phyloP scores from a whole-genome alignment of 805 yeast species.

The Teunomyces pallodes region DNA sequence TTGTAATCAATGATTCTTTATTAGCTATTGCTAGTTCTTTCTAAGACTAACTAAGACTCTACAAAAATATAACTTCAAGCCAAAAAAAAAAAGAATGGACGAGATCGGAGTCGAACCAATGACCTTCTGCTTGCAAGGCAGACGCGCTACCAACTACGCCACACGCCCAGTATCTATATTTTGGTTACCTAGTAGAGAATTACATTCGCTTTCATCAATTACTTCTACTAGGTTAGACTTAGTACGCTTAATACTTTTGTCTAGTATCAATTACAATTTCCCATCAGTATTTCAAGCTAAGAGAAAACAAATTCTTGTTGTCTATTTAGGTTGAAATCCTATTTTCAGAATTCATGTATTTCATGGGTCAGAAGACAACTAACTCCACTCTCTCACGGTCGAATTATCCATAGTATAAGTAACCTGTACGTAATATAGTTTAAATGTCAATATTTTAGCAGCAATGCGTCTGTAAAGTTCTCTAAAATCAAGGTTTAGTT shows the following conservation, averaged over 20 bases:
- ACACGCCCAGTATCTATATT: constrained; percentile 52
- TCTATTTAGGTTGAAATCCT: too few relatives aligned
- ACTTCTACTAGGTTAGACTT: background rate
- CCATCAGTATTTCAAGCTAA: too few relatives aligned
- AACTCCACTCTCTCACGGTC: too few relatives aligned
- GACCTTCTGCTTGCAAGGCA: constrained; percentile 79
- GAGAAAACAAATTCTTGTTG: too few relatives aligned
- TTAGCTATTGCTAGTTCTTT: too few relatives aligned
- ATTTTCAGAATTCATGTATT: too few relatives aligned
- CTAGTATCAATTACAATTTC: too few relatives aligned
- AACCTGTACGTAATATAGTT: too few relatives aligned
- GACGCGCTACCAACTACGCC: constrained; percentile 84
- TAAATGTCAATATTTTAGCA: too few relatives aligned
- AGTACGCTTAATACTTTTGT: background rate
- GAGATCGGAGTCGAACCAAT: constrained; percentile 75
- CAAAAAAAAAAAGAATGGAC: constrained; percentile 45
- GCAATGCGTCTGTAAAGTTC: background rate
- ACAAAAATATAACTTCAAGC: background rate
- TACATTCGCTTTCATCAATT: background rate
- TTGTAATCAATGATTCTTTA: too few relatives aligned
- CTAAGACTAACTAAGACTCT: background rate
- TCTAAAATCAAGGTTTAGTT: background rate
- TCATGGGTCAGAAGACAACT: too few relatives aligned
- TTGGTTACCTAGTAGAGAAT: background rate
- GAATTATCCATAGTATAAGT: too few relatives aligned